These are phyloP conservation scores for Pseudogymnoascus sp. DNA, from an alignment of 2,329 filamentous ascomycete genomes.

Conservation along the genomic window DNA sequence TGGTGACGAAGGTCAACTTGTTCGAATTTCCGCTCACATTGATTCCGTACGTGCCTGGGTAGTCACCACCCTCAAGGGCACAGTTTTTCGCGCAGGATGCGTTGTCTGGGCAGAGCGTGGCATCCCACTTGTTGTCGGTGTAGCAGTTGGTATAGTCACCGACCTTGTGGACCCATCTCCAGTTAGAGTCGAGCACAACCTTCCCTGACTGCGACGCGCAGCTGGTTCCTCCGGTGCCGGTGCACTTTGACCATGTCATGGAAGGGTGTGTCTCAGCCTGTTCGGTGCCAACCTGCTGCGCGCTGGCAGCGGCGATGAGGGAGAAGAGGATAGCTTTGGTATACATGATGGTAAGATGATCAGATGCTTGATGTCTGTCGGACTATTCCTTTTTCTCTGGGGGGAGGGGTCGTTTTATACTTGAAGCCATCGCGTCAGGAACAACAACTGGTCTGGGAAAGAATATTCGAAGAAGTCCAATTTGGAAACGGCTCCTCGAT, in stretches of 20 bases:
- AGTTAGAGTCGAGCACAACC: slow-evolving; percentile 51
- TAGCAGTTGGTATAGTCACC: slow-evolving; percentile 38
- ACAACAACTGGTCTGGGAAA: background rate
- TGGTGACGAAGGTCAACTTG: slow-evolving; percentile 52
- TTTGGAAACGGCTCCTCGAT: background rate
- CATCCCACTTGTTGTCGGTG: slow-evolving; percentile 39
- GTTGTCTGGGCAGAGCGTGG: slow-evolving; percentile 38
- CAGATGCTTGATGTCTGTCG: slow-evolving; percentile 5
- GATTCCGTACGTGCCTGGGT: slow-evolving; percentile 48
- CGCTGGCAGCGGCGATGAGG: slow-evolving; percentile 38
- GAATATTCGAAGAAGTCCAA: background rate
- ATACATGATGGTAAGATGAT: slow-evolving; percentile 5
- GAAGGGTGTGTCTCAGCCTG: slow-evolving; percentile 45
- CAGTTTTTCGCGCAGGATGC: slow-evolving; percentile 43
- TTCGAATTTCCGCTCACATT: slow-evolving; percentile 46
- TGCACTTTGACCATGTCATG: slow-evolving; percentile 48
- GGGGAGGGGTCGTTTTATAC: background rate
- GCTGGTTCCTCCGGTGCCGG: slow-evolving; percentile 28
- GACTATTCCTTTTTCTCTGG: background rate
- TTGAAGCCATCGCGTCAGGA: background rate
- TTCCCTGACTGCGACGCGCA: slow-evolving; percentile 44
- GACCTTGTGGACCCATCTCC: slow-evolving; percentile 50
- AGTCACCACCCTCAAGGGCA: slow-evolving; percentile 49
- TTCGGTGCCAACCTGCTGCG: slow-evolving; percentile 44
- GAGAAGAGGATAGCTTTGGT: slow-evolving; percentile 20